Percentiles rank a stretch among this genome's conserved stretches.
Evolutionary conservation across 2,329 filamentous ascomycete species (phyloP).

Genomic region (Stylonectria norvegica): DNA sequence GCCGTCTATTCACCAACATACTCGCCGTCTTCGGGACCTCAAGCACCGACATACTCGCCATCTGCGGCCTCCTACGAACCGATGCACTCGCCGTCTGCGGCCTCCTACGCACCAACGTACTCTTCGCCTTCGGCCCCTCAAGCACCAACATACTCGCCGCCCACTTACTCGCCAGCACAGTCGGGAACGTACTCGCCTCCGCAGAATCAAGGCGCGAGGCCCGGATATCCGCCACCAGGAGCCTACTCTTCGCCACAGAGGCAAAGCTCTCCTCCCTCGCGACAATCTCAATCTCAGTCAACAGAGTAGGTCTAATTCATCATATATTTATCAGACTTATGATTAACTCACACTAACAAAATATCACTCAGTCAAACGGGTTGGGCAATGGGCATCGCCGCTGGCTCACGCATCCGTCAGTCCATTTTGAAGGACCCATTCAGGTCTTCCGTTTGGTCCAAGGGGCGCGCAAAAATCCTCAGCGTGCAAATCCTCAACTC

Average conservation of each 20-base stretch:
- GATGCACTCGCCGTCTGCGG: neutral
- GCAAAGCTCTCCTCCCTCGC: neutral
- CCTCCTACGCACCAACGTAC: too few species aligned
- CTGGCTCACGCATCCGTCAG: conserved; percentile 6
- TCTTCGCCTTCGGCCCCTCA: neutral
- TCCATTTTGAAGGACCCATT: conserved; percentile 4
- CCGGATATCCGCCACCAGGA: too few species aligned
- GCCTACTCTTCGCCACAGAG: neutral
- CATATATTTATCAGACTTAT: neutral
- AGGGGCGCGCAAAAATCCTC: conserved; percentile 1
- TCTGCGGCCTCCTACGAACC: neutral
- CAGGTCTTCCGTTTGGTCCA: conserved; percentile 1
- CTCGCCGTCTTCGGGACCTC: too few species aligned
- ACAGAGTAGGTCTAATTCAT: neutral
- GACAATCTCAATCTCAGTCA: neutral
- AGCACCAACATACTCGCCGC: neutral
- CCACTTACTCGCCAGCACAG: neutral
- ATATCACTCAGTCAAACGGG: conserved; percentile 1
- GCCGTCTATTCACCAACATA: neutral
- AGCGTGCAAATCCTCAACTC: conserved; percentile 11
- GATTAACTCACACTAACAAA: neutral
- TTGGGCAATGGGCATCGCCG: conserved; percentile 12
- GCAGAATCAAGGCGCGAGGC: too few species aligned
- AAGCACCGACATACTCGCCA: too few species aligned
- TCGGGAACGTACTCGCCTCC: too few species aligned